phyloP scores from a whole-genome alignment of 106 monocot genomes.

The Phalaenopsis equestris region DNA sequence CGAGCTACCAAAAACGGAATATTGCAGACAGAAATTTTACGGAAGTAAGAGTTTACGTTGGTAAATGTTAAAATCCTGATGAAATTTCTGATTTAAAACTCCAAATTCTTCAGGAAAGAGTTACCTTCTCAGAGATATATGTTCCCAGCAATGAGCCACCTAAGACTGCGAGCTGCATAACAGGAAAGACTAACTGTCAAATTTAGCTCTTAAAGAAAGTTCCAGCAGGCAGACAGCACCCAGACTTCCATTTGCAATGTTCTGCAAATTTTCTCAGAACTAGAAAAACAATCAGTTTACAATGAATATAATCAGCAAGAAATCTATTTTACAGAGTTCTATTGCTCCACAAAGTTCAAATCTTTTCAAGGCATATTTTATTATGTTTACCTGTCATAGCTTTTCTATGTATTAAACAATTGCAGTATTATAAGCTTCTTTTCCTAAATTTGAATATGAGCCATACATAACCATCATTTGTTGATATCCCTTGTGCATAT shows the following conservation, averaged over 20 bases:
- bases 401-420: too few relatives aligned
- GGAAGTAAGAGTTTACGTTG: neutral
- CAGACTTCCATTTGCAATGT: neutral
- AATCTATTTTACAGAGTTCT: too few relatives aligned
- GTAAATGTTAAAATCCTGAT: neutral
- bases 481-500: too few relatives aligned
- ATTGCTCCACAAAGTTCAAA: neutral
- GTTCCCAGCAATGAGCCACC: slow-evolving; percentile 89
- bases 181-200: neutral
- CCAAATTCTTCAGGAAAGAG: neutral
- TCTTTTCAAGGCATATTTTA: neutral
- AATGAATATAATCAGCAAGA: neutral
- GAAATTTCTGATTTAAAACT: neutral
- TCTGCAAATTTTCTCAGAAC: neutral
- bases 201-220: neutral
- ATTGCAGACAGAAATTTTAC: neutral
- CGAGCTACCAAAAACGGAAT: neutral
- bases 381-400: neutral
- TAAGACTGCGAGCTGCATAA: slow-evolving; percentile 75
- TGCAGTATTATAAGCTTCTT: too few relatives aligned
- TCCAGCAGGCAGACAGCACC: neutral
- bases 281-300: neutral
- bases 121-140: slow-evolving; percentile 89
- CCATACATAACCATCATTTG: too few relatives aligned
- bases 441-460: too few relatives aligned